Conservation (phyloP, 148 eudicot species). For the Mesembryanthemum crystallinum region DNA sequence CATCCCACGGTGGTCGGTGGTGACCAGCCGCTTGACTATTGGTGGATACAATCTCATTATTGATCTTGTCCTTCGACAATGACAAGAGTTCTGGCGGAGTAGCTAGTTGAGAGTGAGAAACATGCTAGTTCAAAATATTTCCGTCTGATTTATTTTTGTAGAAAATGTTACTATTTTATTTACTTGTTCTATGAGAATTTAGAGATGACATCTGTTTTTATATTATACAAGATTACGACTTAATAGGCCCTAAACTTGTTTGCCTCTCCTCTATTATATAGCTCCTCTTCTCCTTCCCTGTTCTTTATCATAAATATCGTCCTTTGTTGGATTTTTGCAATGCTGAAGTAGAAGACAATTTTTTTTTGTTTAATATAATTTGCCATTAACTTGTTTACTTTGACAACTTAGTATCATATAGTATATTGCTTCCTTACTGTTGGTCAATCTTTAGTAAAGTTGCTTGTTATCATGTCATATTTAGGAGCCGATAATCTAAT, state of each 20-base stretch:
- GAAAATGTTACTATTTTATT: no score
- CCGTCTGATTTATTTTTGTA: no score
- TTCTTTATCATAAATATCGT: neutral
- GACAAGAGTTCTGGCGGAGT: no score
- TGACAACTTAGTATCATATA: neutral
- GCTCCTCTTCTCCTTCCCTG: neutral
- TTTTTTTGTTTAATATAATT: neutral
- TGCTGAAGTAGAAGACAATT: neutral
- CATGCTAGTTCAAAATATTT: no score
- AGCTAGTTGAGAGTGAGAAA: no score
- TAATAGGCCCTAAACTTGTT: neutral
- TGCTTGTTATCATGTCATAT: slow-evolving; percentile 18
- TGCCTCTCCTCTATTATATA: neutral
- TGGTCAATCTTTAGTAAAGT: slow-evolving; percentile 18
- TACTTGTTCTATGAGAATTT: no score
- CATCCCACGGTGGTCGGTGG: no score
- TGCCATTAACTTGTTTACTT: neutral
- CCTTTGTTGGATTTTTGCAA: neutral
- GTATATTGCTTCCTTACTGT: neutral
- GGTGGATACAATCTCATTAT: no score
- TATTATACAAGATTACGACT: no score
- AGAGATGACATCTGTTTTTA: no score
- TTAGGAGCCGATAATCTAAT: slow-evolving; percentile 94
- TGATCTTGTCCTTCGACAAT: no score
- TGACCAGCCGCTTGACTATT: no score